phyloP scores from a whole-genome alignment of 2,329 filamentous ascomycete genomes.

The Lithohypha guttulata region DNA sequence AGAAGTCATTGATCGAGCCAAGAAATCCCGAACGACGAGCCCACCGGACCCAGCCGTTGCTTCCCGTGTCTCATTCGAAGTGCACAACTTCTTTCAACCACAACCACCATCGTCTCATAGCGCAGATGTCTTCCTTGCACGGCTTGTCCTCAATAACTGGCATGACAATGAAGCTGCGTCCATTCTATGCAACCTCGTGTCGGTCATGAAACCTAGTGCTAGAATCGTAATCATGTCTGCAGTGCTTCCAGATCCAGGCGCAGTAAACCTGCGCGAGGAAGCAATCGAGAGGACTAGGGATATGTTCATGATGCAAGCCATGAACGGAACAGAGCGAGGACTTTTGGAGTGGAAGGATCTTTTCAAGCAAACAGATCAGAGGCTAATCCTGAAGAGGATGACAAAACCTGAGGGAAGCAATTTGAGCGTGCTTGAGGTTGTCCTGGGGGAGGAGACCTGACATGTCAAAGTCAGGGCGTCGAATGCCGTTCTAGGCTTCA shows the following conservation, averaged over 20 bases:
- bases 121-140: constrained; percentile 26
- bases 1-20: constrained; percentile 23
- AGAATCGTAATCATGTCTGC: constrained; percentile 27
- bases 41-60: constrained; percentile 3
- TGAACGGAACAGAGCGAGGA: constrained; percentile 29
- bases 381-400: constrained; percentile 16
- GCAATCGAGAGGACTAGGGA: constrained; percentile 25
- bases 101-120: constrained; percentile 21
- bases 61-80: constrained; percentile 19
- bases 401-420: constrained; percentile 19
- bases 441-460: constrained; percentile 1
- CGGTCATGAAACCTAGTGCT: constrained; percentile 23
- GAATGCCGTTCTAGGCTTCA: no score
- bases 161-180: constrained; percentile 26
- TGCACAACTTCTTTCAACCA: constrained; percentile 27
- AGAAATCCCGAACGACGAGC: neutral
- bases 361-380: constrained; percentile 21
- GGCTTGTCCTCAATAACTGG: constrained; percentile 33
- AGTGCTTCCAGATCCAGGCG: constrained; percentile 25
- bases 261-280: constrained; percentile 18
- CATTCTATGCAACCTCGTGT: constrained; percentile 27
- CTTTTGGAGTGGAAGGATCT: constrained; percentile 26
- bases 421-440: constrained; percentile 17
- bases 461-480: no score
- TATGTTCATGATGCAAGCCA: constrained; percentile 28